These are phyloP conservation scores for Ambrosia hybrid DNA, from an alignment of 140 eudicot species.

Conservation along the genomic window DNA sequence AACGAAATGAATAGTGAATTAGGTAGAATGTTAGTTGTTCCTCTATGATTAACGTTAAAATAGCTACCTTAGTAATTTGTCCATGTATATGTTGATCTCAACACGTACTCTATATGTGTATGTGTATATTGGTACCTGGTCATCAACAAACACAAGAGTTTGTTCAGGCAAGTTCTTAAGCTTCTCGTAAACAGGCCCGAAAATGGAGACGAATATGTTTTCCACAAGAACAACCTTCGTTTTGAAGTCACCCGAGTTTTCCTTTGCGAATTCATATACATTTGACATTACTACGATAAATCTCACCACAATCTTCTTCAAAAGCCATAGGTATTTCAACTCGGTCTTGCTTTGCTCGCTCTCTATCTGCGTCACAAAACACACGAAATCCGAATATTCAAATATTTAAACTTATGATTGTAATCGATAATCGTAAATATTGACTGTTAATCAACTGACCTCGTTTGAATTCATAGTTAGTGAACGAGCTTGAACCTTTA, in stretches of 20 bases:
- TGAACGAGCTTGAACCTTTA: constrained; percentile 8
- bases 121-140: constrained; percentile 41
- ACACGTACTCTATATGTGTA: background rate
- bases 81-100: too few relatives aligned
- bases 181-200: constrained; percentile 50
- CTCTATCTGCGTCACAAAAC: constrained; percentile 32
- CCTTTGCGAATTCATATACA: constrained; percentile 55
- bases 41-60: too few relatives aligned
- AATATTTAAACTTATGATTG: constrained; percentile 6
- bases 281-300: constrained; percentile 30
- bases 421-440: background rate
- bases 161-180: constrained; percentile 44
- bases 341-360: constrained; percentile 30
- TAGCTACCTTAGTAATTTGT: too few relatives aligned
- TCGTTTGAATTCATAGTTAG: constrained; percentile 26
- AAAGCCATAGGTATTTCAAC: constrained; percentile 58
- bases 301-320: constrained; percentile 42
- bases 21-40: too few relatives aligned
- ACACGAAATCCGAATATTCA: background rate
- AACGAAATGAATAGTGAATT: too few relatives aligned
- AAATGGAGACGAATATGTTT: constrained; percentile 34
- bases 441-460: constrained; percentile 10
- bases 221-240: constrained; percentile 45
- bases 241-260: constrained; percentile 48
- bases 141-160: constrained; percentile 51